phyloP scores from a whole-genome alignment of 2,329 filamentous ascomycete genomes.

The Geosmithia morbida region DNA sequence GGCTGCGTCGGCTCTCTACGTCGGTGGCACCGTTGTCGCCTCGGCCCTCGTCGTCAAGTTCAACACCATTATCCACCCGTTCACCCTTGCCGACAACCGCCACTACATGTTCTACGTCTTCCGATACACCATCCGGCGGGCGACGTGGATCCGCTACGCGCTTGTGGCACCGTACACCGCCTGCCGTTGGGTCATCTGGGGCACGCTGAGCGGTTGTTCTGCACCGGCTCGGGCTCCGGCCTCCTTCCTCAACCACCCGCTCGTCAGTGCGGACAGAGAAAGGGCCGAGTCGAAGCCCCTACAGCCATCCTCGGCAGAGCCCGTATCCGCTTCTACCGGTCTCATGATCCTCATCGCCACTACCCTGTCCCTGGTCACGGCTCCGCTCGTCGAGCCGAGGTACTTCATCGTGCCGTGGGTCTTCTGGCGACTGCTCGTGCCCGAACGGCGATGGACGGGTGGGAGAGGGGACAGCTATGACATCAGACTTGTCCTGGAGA shows the following conservation, averaged over 20 bases:
- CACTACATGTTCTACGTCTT: slow-evolving; percentile 98
- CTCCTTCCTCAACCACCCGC: slow-evolving; percentile 1
- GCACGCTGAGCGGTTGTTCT: slow-evolving; percentile 36
- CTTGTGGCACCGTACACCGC: slow-evolving; percentile 57
- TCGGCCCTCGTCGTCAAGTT: slow-evolving; percentile 44
- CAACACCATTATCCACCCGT: slow-evolving; percentile 93
- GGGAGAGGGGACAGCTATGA: slow-evolving; percentile 14
- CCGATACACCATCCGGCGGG: slow-evolving; percentile 59
- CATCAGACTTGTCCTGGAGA: slow-evolving; percentile 43
- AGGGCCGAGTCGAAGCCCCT: background rate
- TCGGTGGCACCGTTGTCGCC: slow-evolving; percentile 17
- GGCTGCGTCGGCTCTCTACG: slow-evolving; percentile 18
- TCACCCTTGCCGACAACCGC: slow-evolving; percentile 88
- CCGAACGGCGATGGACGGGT: slow-evolving; percentile 23
- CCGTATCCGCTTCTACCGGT: slow-evolving; percentile 32
- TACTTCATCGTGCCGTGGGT: slow-evolving; percentile 96
- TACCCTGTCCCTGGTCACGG: slow-evolving; percentile 65
- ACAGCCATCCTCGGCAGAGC: slow-evolving; percentile 11
- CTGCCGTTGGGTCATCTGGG: slow-evolving; percentile 55
- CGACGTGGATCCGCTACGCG: slow-evolving; percentile 48
- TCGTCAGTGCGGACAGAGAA: background rate
- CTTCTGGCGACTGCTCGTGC: slow-evolving; percentile 74
- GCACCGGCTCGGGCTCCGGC: background rate
- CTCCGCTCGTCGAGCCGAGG: slow-evolving; percentile 84
- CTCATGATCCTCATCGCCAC: slow-evolving; percentile 54